Evolutionary conservation across 2,329 filamentous ascomycete genomes (phyloP).

Genomic region (Talaromyces verruculosus): DNA sequence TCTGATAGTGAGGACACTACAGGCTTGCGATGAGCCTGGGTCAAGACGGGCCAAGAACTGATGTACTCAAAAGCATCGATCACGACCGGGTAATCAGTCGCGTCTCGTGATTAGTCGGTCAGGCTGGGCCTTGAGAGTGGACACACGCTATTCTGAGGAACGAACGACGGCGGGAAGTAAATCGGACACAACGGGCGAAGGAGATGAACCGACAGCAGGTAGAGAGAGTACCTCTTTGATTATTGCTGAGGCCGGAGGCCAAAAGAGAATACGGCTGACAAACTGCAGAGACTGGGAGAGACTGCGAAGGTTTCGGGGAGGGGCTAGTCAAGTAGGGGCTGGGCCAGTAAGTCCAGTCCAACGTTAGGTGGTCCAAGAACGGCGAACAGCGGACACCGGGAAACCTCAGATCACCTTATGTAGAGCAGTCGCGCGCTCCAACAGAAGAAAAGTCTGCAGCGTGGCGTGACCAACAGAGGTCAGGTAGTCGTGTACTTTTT

Average conservation of each 20-base stretch:
- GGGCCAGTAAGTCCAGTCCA: constrained; percentile 5
- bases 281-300: constrained; percentile 11
- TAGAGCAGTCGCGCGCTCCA: neutral
- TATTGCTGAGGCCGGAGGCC: constrained; percentile 4
- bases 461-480: constrained; percentile 18
- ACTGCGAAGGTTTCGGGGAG: constrained; percentile 18
- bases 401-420: constrained; percentile 15
- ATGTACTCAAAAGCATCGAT: constrained; percentile 39
- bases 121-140: constrained; percentile 9
- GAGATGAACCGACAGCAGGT: neutral
- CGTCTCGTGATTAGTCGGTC: constrained; percentile 13
- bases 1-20: constrained; percentile 39
- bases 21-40: constrained; percentile 35
- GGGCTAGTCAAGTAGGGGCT: constrained; percentile 17
- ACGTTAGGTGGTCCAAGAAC: constrained; percentile 15
- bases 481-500: constrained; percentile 5
- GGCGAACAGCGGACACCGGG: constrained; percentile 3
- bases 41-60: constrained; percentile 32
- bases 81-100: constrained; percentile 20
- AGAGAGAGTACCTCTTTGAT: neutral
- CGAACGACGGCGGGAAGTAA: neutral
- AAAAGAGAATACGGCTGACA: constrained; percentile 8
- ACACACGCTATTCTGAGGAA: constrained; percentile 2
- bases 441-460: neutral
- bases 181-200: constrained; percentile 3